These are phyloP conservation scores for Xylaria sp. DNA, from an alignment of 2,329 filamentous ascomycete genomes.

Conservation along the genomic window DNA sequence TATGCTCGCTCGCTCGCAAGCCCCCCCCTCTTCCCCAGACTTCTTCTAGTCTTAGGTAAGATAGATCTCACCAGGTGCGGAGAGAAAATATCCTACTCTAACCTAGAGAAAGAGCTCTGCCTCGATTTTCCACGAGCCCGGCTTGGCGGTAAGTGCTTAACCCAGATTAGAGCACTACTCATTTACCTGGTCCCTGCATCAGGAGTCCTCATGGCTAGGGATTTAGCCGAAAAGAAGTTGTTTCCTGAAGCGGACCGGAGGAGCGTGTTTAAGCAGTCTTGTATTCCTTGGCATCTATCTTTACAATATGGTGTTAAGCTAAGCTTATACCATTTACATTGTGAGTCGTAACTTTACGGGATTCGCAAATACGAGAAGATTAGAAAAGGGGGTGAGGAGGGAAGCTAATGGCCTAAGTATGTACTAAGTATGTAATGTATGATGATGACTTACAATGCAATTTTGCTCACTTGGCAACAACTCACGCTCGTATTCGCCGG, in stretches of 20 bases:
- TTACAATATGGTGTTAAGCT: conserved; percentile 3
- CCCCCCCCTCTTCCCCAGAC: background rate
- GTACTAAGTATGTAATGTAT: no score
- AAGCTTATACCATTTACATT: conserved; percentile 5
- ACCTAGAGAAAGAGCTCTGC: no score
- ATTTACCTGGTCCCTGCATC: background rate
- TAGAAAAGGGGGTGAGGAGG: no score
- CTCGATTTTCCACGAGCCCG: conserved; percentile 27
- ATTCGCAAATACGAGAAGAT: no score
- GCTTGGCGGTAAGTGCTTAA: conserved; percentile 17
- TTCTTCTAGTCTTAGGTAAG: background rate
- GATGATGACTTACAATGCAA: background rate
- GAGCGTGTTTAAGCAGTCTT: background rate
- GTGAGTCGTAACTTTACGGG: background rate
- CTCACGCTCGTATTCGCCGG: background rate
- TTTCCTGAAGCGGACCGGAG: conserved; percentile 36
- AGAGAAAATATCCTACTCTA: no score
- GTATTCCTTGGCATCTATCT: conserved; percentile 17
- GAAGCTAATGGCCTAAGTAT: no score
- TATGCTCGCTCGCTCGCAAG: no score
- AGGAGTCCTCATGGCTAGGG: background rate
- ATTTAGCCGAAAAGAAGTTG: conserved; percentile 34
- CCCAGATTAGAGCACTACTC: background rate
- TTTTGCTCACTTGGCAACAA: background rate
- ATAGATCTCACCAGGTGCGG: no score